Base-by-base conservation (phyloP, 2,329 filamentous ascomycete species). In the Chrysoporthe puriensis region DNA sequence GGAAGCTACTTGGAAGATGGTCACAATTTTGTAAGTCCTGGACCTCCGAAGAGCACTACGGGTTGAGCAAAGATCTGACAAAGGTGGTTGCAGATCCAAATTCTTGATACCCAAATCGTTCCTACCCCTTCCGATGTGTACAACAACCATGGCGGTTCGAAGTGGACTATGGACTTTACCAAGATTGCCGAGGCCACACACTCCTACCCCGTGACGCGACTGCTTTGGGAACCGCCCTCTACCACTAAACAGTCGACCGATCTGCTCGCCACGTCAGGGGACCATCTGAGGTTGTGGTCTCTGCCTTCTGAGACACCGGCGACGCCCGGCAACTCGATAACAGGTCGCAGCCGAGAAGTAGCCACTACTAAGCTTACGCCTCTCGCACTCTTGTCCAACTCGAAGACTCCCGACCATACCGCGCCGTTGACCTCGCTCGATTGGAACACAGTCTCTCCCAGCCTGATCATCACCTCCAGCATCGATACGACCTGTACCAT, bases 401-500 rank as follows among this genome's bases (percentile, higher is more conserved):
- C 94, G 42, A 99, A 99, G 81, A 98, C 96, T 0, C 96, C 96
- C 4, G 96, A 99, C 76, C 96, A 99, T 77, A 99, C 96, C 5
- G 96, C 96, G 16, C 96, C 96, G 26, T 88, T 99, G 68, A 99
- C 96, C 1, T 97, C 94, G 18, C 85, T 99, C 59, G 96, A 99
- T 78, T 99, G 96, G 96, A 99, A 99, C 76, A 97, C 93, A 1
- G 91, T 99, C 63, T 97, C 94, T 34, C 96, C 96, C 0, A 97
- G 95, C 77, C 84, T 99, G 64, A 99, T 99, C 76, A 99, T 99
- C 75, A 99, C 96, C 0, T 97, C 94, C 3, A 98, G 94, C 78
- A 99, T 99, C 75, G 96, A 99, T 77, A 99, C 96, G 1, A 99
- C 96, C 6, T 99, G 96, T 81, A 99, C 96, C 4, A 99, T 99